Percentiles rank a stretch among this genome's conserved stretches.
phyloP scores from a whole-genome alignment of 2,329 filamentous ascomycete genomes.

The Fusarium praegraminearum region DNA sequence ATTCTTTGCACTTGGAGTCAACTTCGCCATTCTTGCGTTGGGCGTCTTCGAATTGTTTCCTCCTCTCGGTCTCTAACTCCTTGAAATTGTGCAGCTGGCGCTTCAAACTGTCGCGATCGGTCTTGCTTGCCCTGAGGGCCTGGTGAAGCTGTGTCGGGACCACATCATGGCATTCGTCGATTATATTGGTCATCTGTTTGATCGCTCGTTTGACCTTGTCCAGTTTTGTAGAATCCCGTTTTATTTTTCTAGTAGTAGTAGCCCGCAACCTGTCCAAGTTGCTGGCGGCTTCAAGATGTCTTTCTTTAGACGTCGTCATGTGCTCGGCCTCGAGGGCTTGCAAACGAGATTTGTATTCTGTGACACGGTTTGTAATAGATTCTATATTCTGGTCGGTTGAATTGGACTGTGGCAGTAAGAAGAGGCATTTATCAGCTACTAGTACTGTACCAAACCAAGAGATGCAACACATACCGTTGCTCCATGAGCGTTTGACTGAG shows the following conservation, averaged over 20 bases:
- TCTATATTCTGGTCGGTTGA: rapidly evolving
- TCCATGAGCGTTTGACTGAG: neutral
- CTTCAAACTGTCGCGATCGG: neutral
- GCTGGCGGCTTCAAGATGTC: neutral
- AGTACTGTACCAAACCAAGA: neutral
- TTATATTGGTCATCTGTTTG: too few relatives aligned
- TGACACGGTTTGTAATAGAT: neutral
- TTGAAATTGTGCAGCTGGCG: rapidly evolving
- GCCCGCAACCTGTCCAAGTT: too few relatives aligned
- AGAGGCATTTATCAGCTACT: neutral
- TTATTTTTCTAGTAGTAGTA: too few relatives aligned
- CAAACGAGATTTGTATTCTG: neutral
- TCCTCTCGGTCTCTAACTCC: too few relatives aligned
- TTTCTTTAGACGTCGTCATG: too few relatives aligned
- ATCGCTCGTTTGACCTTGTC: neutral
- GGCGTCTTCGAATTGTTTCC: neutral
- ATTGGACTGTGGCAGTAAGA: too few relatives aligned
- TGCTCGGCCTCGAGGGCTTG: neutral
- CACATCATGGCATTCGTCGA: neutral
- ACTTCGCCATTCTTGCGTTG: neutral
- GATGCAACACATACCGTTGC: neutral
- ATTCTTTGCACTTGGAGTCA: neutral
- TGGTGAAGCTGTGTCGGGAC: neutral
- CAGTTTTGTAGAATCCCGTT: neutral
- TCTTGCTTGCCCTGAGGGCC: neutral